Conservation (phyloP, 2,329 filamentous ascomycete species). For the Beauveria sp. region DNA sequence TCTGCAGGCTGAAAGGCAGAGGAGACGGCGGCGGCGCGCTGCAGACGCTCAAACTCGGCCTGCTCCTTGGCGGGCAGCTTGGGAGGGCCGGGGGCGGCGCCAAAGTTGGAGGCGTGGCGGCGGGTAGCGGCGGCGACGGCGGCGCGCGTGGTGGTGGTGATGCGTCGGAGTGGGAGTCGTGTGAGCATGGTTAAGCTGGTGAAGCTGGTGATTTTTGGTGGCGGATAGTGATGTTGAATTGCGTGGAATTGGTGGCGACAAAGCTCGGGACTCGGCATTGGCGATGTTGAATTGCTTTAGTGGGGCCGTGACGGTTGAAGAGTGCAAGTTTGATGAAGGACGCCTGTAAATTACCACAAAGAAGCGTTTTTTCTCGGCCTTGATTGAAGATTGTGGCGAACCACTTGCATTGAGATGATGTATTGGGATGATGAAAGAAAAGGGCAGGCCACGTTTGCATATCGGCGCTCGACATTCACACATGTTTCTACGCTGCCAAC, state of each 20-base stretch:
- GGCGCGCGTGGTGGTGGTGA: constrained; percentile 3
- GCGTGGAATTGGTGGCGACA: neutral
- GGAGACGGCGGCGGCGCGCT: constrained; percentile 50
- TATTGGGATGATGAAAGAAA: too few relatives aligned
- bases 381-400: too few relatives aligned
- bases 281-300: neutral
- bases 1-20: constrained; percentile 31
- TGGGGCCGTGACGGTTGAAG: neutral
- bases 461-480: neutral
- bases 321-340: too few relatives aligned
- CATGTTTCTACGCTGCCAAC: neutral
- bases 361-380: too few relatives aligned
- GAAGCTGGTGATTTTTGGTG: neutral
- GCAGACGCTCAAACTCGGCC: constrained; percentile 81
- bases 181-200: neutral
- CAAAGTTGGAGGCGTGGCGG: constrained; percentile 35
- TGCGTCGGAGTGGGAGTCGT: constrained; percentile 14
- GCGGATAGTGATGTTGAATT: neutral
- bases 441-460: neutral
- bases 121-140: constrained; percentile 13
- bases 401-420: too few relatives aligned
- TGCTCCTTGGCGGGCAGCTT: constrained; percentile 84
- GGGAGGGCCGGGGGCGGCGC: constrained; percentile 59
- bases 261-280: neutral
- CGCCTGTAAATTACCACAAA: too few relatives aligned